Evolutionary conservation across 1,284 basidiomycete genomes (phyloP).

Genomic region (Entoloma clypeatum): DNA sequence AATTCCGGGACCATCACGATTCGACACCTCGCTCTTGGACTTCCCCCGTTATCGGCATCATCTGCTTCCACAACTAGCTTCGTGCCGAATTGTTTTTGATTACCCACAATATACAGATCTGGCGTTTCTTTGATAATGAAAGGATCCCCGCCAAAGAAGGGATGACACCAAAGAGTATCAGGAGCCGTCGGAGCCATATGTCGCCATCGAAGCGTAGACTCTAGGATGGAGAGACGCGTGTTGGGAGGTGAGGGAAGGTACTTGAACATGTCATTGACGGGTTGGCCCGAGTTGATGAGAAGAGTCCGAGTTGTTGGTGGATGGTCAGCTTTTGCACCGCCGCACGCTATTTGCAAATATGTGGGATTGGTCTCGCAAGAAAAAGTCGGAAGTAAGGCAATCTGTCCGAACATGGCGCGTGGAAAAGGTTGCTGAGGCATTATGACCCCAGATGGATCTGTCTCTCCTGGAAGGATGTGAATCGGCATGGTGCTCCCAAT

Average conservation of each 20-base stretch:
- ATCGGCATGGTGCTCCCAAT: constrained; percentile 70
- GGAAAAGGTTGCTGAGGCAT: constrained; percentile 95
- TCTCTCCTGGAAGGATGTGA: constrained; percentile 81
- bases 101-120: constrained; percentile 90
- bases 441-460: constrained; percentile 85
- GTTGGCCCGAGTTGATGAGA: constrained; percentile 86
- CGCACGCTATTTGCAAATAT: constrained; percentile 61
- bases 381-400: constrained; percentile 63
- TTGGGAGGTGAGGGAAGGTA: constrained; percentile 73
- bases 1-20: constrained; percentile 87
- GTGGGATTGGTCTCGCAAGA: constrained; percentile 86
- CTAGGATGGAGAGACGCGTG: constrained; percentile 70
- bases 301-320: constrained; percentile 47
- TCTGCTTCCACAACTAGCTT: constrained; percentile 50
- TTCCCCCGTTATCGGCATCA: constrained; percentile 23
- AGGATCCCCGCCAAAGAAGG: constrained; percentile 85
- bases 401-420: constrained; percentile 83
- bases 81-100: constrained; percentile 83
- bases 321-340: constrained; percentile 21
- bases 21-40: constrained; percentile 50
- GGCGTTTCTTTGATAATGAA: constrained; percentile 86
- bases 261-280: constrained; percentile 93
- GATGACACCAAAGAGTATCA: constrained; percentile 98
- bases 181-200: constrained; percentile 98
- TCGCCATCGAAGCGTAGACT: constrained; percentile 85